These are phyloP conservation scores for Nepenthes mirabilis DNA, from an alignment of 148 eudicot genomes.

Conservation along the genomic window DNA sequence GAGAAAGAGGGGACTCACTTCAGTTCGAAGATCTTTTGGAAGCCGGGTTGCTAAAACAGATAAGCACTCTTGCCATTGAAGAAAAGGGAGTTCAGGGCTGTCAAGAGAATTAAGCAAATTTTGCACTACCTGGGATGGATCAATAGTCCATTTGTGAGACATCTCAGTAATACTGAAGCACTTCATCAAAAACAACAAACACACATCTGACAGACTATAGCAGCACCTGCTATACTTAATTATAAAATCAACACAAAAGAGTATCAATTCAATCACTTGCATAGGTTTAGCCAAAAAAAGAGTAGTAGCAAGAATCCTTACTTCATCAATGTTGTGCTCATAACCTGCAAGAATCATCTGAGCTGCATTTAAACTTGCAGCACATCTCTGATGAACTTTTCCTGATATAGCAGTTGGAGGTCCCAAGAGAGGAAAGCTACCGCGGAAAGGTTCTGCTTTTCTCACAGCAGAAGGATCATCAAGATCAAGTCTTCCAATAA, in stretches of 20 bases:
- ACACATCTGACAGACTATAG: no score
- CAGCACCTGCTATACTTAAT: no score
- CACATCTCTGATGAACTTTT: constrained; percentile 97
- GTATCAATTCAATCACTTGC: neutral
- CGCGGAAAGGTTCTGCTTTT: constrained; percentile 95
- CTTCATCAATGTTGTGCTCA: constrained; percentile 88
- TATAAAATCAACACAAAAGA: neutral
- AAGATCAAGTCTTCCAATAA: constrained; percentile 80
- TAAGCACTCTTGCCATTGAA: constrained; percentile 99
- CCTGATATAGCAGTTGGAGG: constrained; percentile 93
- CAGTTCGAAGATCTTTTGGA: constrained; percentile 79
- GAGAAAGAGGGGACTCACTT: constrained; percentile 21
- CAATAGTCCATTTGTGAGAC: neutral
- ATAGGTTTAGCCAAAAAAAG: neutral
- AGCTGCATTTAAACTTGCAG: constrained; percentile 82
- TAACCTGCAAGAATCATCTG: constrained; percentile 95
- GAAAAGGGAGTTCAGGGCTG: constrained; percentile 92
- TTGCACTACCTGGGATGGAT: constrained; percentile 59
- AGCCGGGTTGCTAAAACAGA: constrained; percentile 92
- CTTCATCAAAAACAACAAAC: no score
- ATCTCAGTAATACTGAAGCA: no score
- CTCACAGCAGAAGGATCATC: constrained; percentile 99
- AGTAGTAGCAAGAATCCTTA: constrained; percentile 21
- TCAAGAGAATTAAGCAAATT: constrained; percentile 84
- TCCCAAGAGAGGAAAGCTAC: constrained; percentile 74